A percentile compares a stretch with the other conserved stretches of the same genome.
These are phyloP conservation scores for Falciphora oryzae DNA, from an alignment of 2,329 filamentous ascomycete species.

Conservation along the genomic window DNA sequence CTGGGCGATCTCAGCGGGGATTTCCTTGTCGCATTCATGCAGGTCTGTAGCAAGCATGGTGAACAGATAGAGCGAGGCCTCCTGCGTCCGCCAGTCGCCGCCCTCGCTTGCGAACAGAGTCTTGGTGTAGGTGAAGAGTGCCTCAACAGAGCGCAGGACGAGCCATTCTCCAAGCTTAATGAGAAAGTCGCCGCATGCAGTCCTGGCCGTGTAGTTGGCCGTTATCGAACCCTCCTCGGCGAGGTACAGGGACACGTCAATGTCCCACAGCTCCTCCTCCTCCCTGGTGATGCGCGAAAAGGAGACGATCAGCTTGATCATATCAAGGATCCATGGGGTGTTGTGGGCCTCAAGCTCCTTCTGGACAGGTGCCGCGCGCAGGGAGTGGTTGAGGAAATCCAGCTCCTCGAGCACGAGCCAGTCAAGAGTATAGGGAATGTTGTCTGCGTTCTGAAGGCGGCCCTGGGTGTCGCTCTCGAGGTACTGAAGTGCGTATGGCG, in stretches of 20 bases:
- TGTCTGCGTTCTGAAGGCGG: slow-evolving; percentile 81
- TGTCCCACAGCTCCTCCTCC: slow-evolving; percentile 93
- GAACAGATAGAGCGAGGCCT: slow-evolving; percentile 78
- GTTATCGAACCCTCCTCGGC: slow-evolving; percentile 93
- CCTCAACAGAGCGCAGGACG: slow-evolving; percentile 67
- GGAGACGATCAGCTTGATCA: slow-evolving; percentile 77
- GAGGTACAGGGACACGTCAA: slow-evolving; percentile 91
- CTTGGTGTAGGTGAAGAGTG: slow-evolving; percentile 71
- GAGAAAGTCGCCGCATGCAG: slow-evolving; percentile 83
- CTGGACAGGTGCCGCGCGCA: slow-evolving; percentile 82
- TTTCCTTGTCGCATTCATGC: slow-evolving; percentile 65
- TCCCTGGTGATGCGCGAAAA: slow-evolving; percentile 90
- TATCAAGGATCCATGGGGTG: slow-evolving; percentile 77
- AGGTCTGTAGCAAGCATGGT: slow-evolving; percentile 82
- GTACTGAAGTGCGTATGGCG: slow-evolving; percentile 74
- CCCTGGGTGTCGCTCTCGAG: slow-evolving; percentile 82
- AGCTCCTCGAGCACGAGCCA: slow-evolving; percentile 90
- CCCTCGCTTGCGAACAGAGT: slow-evolving; percentile 58
- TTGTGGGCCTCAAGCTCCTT: slow-evolving; percentile 83
- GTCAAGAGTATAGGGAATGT: slow-evolving; percentile 89
- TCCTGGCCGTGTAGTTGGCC: slow-evolving; percentile 91
- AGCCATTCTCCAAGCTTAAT: slow-evolving; percentile 94
- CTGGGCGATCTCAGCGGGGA: slow-evolving; percentile 63
- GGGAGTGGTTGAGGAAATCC: slow-evolving; percentile 87
- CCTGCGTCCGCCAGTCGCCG: slow-evolving; percentile 57